These are phyloP conservation scores for Phytopythium delawarense DNA, from an alignment of 352 stramenopile species.

Conservation along the genomic window DNA sequence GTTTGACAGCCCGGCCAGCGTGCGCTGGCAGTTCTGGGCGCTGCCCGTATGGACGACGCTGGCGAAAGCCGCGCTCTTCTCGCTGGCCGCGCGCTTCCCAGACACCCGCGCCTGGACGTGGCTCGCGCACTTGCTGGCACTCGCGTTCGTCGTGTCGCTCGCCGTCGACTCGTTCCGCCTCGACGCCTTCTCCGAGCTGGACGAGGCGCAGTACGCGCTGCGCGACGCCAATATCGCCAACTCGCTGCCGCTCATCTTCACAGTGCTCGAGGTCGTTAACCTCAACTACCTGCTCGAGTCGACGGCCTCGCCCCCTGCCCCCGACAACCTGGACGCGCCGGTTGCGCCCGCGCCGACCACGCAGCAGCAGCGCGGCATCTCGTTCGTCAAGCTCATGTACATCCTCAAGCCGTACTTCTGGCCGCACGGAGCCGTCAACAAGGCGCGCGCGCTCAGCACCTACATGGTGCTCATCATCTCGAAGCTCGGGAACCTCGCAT, in stretches of 20 bases:
- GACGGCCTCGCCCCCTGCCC: slow-evolving; percentile 23
- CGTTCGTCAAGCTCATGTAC: slow-evolving; percentile 79
- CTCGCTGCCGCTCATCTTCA: slow-evolving; percentile 81
- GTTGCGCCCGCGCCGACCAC: slow-evolving; percentile 18
- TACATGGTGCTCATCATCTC: slow-evolving; percentile 91
- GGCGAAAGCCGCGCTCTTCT: slow-evolving; percentile 58
- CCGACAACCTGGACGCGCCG: slow-evolving; percentile 21
- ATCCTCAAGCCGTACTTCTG: slow-evolving; percentile 88
- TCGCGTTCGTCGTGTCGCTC: slow-evolving; percentile 57
- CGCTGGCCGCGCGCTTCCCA: slow-evolving; percentile 44
- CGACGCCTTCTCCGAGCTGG: slow-evolving; percentile 53
- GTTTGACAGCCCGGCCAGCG: slow-evolving; percentile 22
- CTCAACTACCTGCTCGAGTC: slow-evolving; percentile 63
- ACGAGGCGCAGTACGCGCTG: slow-evolving; percentile 49
- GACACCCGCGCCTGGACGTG: slow-evolving; percentile 32
- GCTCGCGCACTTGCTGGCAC: slow-evolving; percentile 43
- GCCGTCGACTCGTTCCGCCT: slow-evolving; percentile 71
- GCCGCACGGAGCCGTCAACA: slow-evolving; percentile 67
- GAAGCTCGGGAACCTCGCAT: slow-evolving; percentile 91
- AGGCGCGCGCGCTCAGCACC: slow-evolving; percentile 83
- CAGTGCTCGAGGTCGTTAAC: slow-evolving; percentile 79
- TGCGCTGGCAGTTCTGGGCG: slow-evolving; percentile 74
- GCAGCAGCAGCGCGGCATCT: slow-evolving; percentile 49
- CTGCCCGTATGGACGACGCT: slow-evolving; percentile 60
- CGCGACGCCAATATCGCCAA: slow-evolving; percentile 77